Base-by-base conservation (phyloP, 164 flowering plant species). In the Cinnamomum chago region DNA sequence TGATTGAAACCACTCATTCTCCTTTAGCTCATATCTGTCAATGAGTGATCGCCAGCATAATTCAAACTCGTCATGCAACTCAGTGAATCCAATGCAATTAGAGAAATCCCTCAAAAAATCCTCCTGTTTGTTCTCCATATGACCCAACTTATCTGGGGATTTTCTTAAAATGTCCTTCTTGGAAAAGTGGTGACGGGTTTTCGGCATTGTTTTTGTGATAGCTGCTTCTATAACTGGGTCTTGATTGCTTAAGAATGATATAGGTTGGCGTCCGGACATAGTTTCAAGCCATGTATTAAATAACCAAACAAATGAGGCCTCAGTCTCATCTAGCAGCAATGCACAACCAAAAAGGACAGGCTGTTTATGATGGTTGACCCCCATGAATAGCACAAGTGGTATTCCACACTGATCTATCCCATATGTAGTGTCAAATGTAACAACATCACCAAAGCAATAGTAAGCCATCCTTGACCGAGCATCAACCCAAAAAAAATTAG, bases 401-500 rank as follows among this genome's bases (percentile, higher is more conserved):
- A 89, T 87, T 35, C 81, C 79, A 77, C 78, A 85, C 70, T 83
- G 84, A 68, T 87, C 81, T 40, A 79, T 77, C 72, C 85, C 82
- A 70, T 83, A 86, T 62, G 72, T 82, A 0, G 90, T 87, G 76
- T 87, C 89, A 28, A 89, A 67, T 1, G 85, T 83, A 60, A 89
- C 85, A 0, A 84, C 82, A 79, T 89, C 92, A 50, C 92, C 90
- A 80, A 87, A 87, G 78, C 87, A 81, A 75, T 77, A 65, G 75
- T 87, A 89, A 47, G 90, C 86, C 60, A 83, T 58, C 77, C 88
- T 84, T 33, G 90, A 86, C 77, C 89, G 85, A 58, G 89, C 83
- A 85, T 89, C 89, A 14, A 88, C 87, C 90, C 92, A 89, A 73
- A 89, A 87, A 0, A 84, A 87, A 78, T 87, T 89, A n/a, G 80